These are phyloP conservation scores for Fusarium guadeloupense DNA, from an alignment of 2,329 filamentous ascomycete genomes.

Conservation along the genomic window DNA sequence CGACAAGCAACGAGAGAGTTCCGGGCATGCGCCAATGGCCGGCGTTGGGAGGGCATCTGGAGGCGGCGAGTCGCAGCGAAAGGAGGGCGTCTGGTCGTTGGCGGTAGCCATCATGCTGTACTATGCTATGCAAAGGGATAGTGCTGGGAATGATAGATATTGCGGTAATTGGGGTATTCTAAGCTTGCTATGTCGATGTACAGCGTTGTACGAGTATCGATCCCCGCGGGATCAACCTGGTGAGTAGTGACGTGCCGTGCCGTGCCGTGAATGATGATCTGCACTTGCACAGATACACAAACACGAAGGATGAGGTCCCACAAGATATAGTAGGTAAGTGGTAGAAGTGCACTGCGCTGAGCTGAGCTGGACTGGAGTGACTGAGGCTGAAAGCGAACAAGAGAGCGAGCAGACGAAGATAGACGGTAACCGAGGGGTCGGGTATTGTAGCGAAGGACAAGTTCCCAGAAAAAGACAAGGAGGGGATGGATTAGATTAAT, in stretches of 20 bases:
- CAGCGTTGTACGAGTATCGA: conserved; percentile 7
- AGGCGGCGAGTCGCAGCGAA: conserved; percentile 69
- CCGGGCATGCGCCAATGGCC: conserved; percentile 67
- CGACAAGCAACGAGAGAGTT: conserved; percentile 72
- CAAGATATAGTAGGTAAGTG: conserved; percentile 9
- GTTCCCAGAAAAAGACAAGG: conserved; percentile 11
- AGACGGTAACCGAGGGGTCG: conserved; percentile 8
- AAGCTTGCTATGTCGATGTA: conserved; percentile 16
- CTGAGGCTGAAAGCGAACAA: conserved; percentile 6
- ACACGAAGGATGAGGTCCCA: conserved; percentile 30
- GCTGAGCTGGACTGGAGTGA: background rate
- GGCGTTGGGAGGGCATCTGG: conserved; percentile 70
- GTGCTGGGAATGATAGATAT: background rate
- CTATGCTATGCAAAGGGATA: conserved; percentile 2
- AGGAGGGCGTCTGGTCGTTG: conserved; percentile 44
- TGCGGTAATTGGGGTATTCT: background rate
- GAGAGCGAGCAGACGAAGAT: background rate
- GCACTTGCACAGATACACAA: conserved; percentile 39
- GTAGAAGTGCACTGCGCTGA: background rate
- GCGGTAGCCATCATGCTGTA: conserved; percentile 47
- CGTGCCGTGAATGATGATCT: conserved; percentile 32
- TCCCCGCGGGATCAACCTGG: conserved; percentile 17
- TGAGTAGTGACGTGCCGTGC: conserved; percentile 23
- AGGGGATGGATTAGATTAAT: conserved; percentile 31
- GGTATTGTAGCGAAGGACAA: conserved; percentile 6